Evolutionary conservation across 2,329 filamentous ascomycete species (phyloP).

Genomic region (Trichoderma semiorbis): DNA sequence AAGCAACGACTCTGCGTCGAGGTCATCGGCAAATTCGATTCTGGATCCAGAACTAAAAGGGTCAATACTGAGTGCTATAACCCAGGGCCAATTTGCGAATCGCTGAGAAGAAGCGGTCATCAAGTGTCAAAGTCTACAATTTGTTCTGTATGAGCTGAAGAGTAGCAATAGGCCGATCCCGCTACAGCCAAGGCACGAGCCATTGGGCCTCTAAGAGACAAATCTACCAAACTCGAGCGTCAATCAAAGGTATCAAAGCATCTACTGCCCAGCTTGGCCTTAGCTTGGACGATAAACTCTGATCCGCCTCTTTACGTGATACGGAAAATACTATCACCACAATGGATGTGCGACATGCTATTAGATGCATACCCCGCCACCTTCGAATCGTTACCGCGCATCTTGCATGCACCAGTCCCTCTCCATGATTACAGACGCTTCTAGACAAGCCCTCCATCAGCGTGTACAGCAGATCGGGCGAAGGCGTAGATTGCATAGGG

Average conservation of each 20-base stretch:
- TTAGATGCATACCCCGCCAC: background rate
- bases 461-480: background rate
- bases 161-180: background rate
- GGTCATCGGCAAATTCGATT: background rate
- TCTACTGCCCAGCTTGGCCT: background rate
- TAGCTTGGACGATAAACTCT: background rate
- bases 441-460: background rate
- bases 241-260: background rate
- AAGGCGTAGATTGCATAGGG: background rate
- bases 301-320: background rate
- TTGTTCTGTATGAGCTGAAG: background rate
- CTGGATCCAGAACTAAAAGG: background rate
- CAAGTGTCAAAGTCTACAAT: background rate
- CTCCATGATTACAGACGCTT: background rate
- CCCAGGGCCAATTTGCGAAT: background rate
- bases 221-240: background rate
- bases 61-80: background rate
- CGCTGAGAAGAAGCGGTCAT: background rate
- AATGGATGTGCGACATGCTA: background rate
- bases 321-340: background rate
- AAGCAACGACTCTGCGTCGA: background rate
- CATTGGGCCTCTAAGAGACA: background rate
- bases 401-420: background rate
- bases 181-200: background rate
- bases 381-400: background rate